Conservation (phyloP, 768 basidiomycete genomes). For the Pleurotus sapidus region DNA sequence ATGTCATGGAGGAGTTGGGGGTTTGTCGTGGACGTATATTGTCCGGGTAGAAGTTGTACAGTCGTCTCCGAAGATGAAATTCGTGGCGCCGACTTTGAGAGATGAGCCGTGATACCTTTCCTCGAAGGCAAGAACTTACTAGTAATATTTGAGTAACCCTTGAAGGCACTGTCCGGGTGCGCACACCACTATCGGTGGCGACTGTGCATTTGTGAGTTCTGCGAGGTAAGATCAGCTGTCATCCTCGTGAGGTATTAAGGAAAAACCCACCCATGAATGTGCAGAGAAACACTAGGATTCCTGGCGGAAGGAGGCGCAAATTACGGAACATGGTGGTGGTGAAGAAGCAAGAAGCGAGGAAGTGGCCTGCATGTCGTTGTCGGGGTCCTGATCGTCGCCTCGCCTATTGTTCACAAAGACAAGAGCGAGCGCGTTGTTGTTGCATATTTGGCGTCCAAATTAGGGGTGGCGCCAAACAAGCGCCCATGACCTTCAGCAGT, state of each 20-base stretch:
- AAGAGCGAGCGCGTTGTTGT: too few relatives aligned
- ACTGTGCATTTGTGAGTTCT: slow-evolving; percentile 14
- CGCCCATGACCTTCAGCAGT: too few relatives aligned
- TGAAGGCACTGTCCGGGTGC: slow-evolving; percentile 72
- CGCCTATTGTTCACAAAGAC: too few relatives aligned
- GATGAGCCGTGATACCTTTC: background rate
- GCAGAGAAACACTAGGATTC: slow-evolving; percentile 1
- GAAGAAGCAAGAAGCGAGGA: background rate
- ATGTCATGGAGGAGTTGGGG: slow-evolving; percentile 56
- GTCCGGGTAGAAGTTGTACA: slow-evolving; percentile 57
- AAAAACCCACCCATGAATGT: slow-evolving; percentile 1
- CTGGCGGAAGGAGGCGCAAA: background rate
- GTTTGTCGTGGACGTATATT: slow-evolving; percentile 57
- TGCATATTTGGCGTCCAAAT: too few relatives aligned
- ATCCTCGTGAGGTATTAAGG: background rate
- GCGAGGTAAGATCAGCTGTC: background rate
- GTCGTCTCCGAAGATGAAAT: slow-evolving; percentile 49
- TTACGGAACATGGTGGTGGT: slow-evolving; percentile 1
- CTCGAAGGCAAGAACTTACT: slow-evolving; percentile 23
- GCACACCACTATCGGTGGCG: slow-evolving; percentile 48
- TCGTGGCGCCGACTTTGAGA: slow-evolving; percentile 51
- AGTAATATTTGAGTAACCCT: slow-evolving; percentile 60
- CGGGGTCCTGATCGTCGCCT: too few relatives aligned
- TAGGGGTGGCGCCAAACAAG: too few relatives aligned
- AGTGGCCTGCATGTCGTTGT: background rate